Percentiles rank a stretch among this genome's conserved stretches.
Evolutionary conservation across 2,329 filamentous ascomycete genomes (phyloP).

Genomic region (Hymenoscyphus infarciens): DNA sequence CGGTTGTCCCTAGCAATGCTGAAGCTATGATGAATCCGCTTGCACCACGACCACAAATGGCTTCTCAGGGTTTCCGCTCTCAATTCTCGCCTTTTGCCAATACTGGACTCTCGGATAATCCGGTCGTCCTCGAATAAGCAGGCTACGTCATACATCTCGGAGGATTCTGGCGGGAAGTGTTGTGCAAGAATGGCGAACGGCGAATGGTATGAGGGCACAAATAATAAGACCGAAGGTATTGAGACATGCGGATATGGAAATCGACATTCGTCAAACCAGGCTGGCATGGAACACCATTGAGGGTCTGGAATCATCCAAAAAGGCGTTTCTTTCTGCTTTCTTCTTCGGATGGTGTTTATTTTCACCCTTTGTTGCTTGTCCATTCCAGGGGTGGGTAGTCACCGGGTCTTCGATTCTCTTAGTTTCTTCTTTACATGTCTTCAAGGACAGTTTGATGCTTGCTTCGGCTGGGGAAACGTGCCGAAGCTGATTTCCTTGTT

Average conservation of each 20-base stretch:
- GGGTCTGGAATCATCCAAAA: neutral
- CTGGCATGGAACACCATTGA: neutral
- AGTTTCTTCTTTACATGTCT: neutral
- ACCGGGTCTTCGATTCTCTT: neutral
- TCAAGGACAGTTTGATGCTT: no score
- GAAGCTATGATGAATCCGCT: neutral
- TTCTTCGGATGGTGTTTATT: neutral
- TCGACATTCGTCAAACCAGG: neutral
- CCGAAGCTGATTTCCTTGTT: neutral
- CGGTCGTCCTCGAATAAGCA: neutral
- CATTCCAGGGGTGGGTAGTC: neutral
- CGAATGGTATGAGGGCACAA: no score
- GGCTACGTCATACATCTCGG: neutral
- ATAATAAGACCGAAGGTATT: neutral
- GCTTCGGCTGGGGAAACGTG: no score
- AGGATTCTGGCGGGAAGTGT: neutral
- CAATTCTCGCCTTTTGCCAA: neutral
- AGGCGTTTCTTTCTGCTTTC: neutral
- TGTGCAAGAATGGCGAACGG: neutral
- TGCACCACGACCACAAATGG: neutral
- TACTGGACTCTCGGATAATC: neutral
- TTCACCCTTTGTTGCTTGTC: neutral
- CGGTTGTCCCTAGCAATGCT: neutral
- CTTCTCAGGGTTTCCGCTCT: neutral
- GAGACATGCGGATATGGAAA: neutral